These are phyloP conservation scores for Chloromonas sp. DNA, from an alignment of 163 green algal species.

Conservation along the genomic window DNA sequence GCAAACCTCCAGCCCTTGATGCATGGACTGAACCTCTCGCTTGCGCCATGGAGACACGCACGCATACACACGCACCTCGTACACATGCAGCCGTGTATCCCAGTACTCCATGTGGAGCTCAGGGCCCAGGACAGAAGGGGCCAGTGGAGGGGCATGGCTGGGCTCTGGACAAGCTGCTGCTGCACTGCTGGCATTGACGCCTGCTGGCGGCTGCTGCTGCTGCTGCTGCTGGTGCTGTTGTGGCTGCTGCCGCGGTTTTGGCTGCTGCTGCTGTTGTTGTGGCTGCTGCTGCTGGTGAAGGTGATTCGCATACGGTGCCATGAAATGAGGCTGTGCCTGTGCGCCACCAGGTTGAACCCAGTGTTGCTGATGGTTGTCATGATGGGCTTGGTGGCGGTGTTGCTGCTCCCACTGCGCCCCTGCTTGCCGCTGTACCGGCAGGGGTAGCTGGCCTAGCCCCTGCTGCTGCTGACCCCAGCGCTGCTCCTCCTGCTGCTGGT, in stretches of 20 bases:
- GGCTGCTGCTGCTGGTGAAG: conserved; percentile 3
- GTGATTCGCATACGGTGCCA: neutral
- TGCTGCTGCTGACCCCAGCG: conserved; percentile 1
- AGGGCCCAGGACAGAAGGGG: neutral
- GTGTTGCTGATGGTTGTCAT: neutral
- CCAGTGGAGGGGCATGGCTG: neutral
- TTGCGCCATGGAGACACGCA: too few species aligned
- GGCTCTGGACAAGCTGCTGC: neutral
- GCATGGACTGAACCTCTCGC: too few species aligned
- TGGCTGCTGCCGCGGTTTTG: conserved; percentile 2
- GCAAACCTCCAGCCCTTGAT: too few species aligned
- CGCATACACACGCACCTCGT: neutral
- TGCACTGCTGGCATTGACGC: neutral
- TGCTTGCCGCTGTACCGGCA: neutral
- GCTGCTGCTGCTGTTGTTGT: conserved; percentile 4
- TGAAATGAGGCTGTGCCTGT: neutral
- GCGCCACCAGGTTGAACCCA: neutral
- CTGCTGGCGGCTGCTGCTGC: conserved; percentile 7
- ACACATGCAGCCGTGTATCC: neutral
- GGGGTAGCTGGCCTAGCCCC: neutral
- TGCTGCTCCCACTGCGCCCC: conserved; percentile 3
- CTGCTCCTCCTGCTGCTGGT: conserved; percentile 4
- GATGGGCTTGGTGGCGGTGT: neutral
- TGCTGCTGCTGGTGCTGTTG: neutral
- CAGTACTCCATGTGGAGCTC: neutral